Percentiles rank a stretch among this genome's conserved stretches.
These are phyloP conservation scores for Ogataea methylovora DNA, from an alignment of 805 yeast species.

Conservation along the genomic window DNA sequence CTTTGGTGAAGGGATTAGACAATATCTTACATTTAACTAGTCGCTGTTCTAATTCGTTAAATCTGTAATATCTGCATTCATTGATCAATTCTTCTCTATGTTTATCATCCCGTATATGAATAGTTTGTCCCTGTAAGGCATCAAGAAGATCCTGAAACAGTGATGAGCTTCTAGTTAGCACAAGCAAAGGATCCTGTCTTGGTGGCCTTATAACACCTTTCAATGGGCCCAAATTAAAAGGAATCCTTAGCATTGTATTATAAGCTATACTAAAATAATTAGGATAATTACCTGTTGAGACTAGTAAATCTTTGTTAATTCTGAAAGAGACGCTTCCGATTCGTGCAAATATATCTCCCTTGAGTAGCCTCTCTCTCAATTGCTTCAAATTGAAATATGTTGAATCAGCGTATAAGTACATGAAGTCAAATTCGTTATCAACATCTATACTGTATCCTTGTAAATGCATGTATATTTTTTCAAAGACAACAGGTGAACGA, in stretches of 20 bases:
- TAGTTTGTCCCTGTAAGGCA: conserved; percentile 46
- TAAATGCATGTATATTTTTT: conserved; percentile 58
- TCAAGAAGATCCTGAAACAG: conserved; percentile 50
- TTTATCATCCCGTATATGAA: conserved; percentile 39
- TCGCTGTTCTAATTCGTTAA: conserved; percentile 66
- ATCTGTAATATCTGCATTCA: conserved; percentile 75
- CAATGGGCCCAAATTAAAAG: conserved; percentile 27
- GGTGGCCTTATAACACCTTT: conserved; percentile 66
- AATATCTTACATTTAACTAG: conserved; percentile 45
- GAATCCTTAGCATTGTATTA: conserved; percentile 43
- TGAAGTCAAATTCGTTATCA: conserved; percentile 51
- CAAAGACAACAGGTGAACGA: conserved; percentile 64
- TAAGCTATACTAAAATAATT: conserved; percentile 67
- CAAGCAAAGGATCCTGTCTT: conserved; percentile 54
- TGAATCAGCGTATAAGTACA: conserved; percentile 62
- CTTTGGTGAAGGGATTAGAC: conserved; percentile 41
- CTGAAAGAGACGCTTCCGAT: conserved; percentile 57
- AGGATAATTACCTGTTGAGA: conserved; percentile 61
- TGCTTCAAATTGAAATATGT: conserved; percentile 60
- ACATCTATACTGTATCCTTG: conserved; percentile 73
- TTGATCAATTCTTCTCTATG: conserved; percentile 51
- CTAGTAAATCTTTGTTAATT: conserved; percentile 48
- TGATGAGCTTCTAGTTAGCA: conserved; percentile 42
- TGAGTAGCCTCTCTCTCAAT: conserved; percentile 38
- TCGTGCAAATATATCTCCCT: conserved; percentile 48